These are phyloP conservation scores for Gracilaria gracilis DNA, from an alignment of 23 red algal genomes.

Conservation along the genomic window DNA sequence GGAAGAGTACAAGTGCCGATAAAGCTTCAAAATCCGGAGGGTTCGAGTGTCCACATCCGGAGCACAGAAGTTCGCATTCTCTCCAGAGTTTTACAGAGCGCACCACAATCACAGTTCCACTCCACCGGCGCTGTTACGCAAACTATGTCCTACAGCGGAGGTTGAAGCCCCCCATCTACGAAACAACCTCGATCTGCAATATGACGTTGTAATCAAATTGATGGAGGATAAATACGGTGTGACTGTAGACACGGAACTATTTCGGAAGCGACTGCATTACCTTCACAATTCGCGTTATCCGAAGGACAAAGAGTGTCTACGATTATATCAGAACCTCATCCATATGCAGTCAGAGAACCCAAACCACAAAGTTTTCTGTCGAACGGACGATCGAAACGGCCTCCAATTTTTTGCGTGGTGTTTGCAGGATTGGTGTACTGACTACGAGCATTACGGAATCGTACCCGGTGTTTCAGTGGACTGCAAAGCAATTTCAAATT, in stretches of 20 bases:
- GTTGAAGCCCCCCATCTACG: neutral
- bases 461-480: neutral
- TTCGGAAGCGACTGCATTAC: neutral
- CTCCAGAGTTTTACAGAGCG: too few relatives aligned
- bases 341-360: neutral
- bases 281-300: neutral
- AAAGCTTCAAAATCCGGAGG: neutral
- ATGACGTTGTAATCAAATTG: neutral
- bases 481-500: neutral
- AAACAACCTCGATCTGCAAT: neutral
- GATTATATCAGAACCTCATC: neutral
- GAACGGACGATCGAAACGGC: neutral
- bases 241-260: neutral
- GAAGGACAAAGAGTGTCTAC: neutral
- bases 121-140: neutral
- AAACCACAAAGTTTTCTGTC: neutral
- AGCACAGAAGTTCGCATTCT: too few relatives aligned
- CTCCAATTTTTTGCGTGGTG: neutral
- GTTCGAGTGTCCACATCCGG: neutral
- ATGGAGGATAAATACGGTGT: neutral
- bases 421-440: neutral
- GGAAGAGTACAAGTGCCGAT: neutral
- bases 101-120: too few relatives aligned
- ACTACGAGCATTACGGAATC: conserved; percentile 9
- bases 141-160: neutral